Evolutionary conservation across 352 stramenopile genomes (phyloP), one percentile per base, ranked within the genome.

Genomic region (Pythium oligandrum): DNA sequence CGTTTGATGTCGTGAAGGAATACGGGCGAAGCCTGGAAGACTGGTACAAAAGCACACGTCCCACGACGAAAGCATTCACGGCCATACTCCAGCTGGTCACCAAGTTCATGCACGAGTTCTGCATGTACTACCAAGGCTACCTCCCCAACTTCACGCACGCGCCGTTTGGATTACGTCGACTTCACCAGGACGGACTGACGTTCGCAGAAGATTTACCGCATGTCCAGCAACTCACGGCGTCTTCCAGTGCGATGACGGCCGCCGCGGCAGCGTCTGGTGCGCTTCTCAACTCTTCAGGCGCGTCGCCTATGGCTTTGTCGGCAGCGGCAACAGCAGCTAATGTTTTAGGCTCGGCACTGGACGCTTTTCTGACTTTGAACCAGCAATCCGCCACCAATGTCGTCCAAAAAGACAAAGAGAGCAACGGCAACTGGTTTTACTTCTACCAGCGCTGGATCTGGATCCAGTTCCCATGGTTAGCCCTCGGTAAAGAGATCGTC

Each of bases 391-490:
- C 48, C 5, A 2, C 40, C 40, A 60, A 57, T 39, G 36, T 73
- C 10, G 48, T 60, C 38, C 45, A 55, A 30, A 80, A 72, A 30
- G 70, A 86, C 45, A 78, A 83, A 32, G 68, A 83, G 30, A 58
- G 61, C 35, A 56, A 56, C 4, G 67, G 65, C 44, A 86, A 91
- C 54, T 73, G 78, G 48, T 90, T 95, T 46, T 97, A 90, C 64
- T 93, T 86, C 56, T 96, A 96, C 57, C 78, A 95, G 57, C 81
- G 90, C 37, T 97, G 90, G 90, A 78, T 97, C 30, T 97, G 90
- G 90, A 93, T 97, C 51, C 82, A 96, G 49, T 96, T 93, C 60
- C 86, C 88, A n/a, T 97, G 90, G 90, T 75, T 97, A 8, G 86
- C 86, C 11, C 72, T 97, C 17, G 61, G 76, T 6, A 71, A 75